Base-by-base conservation (phyloP, 2,329 filamentous ascomycete genomes). In the Pseudonectria buxi region DNA sequence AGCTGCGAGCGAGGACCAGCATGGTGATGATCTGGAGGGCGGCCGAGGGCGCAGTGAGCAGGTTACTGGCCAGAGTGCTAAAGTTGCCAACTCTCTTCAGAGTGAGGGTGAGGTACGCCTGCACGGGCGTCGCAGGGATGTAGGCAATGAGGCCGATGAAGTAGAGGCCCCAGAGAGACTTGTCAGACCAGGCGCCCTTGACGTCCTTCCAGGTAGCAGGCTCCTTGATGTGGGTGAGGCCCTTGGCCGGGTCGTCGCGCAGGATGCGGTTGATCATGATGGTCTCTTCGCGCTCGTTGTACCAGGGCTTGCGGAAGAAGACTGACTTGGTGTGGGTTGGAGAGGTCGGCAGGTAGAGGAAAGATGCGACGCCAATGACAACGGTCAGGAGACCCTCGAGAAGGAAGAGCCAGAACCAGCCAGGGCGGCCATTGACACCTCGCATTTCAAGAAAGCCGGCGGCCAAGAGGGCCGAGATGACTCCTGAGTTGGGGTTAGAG, bases 261-360 rank as follows among this genome's bases (percentile, higher is more conserved):
- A 74, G 57, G 10, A 74, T 64, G 6, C 69, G 64, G 50, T 83
- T 85, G 13, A 81, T 71, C 71, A 85, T 77, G 49, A 85, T 83
- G 37, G 76, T 72, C 49, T 85, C 81, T 51, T 86, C 77, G 2
- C 67, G 67, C 50, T 83, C 80, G 3, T 63, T 74, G 55, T 82
- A 83, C 80, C 80, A 82, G 5, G 81, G 52, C 28, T 76, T 76
- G 3, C 76, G 72, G 30, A 74, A 76, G 42, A 86, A 70, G 29
- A 68, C 57, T 14, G 72, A 70, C 9, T 69, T 74, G 4, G 83
- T 87, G 32, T 78, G 69, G 0, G 78, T 81, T 0, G 83, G 82
- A 0, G 78, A 83, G 16, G 68, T 58, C 0, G 78, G 77, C 36
- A 83, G 71, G 54, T 78, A 81, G 30, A 78, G 63, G 37, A 69